These are phyloP conservation scores for Trametes sp. DNA, from an alignment of 1,284 basidiomycete genomes.

Conservation along the genomic window DNA sequence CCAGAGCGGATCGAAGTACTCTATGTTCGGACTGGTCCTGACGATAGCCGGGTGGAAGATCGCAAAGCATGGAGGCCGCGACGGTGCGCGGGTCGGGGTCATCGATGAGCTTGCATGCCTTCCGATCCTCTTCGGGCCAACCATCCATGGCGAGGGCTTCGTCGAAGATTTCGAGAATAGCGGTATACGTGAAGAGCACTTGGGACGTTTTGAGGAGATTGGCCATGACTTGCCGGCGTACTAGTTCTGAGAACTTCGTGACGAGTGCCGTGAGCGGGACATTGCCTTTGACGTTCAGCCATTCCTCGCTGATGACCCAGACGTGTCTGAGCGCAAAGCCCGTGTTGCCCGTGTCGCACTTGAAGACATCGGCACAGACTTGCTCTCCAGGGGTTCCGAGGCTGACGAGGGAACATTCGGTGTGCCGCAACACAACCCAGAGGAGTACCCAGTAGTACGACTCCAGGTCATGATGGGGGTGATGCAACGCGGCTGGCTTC, in stretches of 20 bases:
- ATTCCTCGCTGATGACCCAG: background rate
- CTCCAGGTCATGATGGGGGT: slow-evolving; percentile 17
- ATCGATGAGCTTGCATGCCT: background rate
- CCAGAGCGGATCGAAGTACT: background rate
- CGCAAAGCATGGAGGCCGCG: background rate
- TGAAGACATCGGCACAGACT: background rate
- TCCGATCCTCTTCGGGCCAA: slow-evolving; percentile 20
- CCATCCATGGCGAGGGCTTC: slow-evolving; percentile 1
- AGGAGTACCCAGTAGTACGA: slow-evolving; percentile 27
- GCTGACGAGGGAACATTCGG: background rate
- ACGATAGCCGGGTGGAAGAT: background rate
- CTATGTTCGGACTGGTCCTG: background rate
- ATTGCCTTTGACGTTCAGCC: background rate
- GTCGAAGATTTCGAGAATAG: slow-evolving; percentile 15
- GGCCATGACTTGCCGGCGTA: background rate
- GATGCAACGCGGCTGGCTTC: background rate
- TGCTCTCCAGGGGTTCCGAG: background rate
- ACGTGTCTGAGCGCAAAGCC: background rate
- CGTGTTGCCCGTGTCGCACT: background rate
- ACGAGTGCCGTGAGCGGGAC: background rate
- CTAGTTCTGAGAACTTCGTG: background rate
- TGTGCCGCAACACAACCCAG: slow-evolving; percentile 24
- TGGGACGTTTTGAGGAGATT: background rate
- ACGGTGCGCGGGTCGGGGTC: background rate
- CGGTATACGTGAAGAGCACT: background rate